Conservation (phyloP, 257 asterid genomes). For the Ilex asprella region DNA sequence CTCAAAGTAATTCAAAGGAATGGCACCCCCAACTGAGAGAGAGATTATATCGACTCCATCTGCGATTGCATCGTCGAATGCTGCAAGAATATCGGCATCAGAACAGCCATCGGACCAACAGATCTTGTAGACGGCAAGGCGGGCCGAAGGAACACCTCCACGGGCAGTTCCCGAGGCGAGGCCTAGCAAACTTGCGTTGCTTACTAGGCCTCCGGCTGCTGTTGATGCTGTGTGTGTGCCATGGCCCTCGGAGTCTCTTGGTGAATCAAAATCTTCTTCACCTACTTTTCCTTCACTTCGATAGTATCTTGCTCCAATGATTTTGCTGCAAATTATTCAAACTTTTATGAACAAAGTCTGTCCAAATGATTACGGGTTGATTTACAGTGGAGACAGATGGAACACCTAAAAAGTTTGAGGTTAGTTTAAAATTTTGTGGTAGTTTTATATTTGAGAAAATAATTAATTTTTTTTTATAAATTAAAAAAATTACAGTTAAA, state of each 20-base stretch:
- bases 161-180: constrained; percentile 45
- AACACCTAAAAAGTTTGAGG: no score
- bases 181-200: constrained; percentile 33
- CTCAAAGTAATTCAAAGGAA: constrained; percentile 21
- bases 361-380: no score
- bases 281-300: constrained; percentile 22
- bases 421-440: no score
- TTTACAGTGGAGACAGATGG: no score
- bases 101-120: constrained; percentile 51
- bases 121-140: constrained; percentile 51
- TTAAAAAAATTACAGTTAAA: no score
- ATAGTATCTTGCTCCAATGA: constrained; percentile 56
- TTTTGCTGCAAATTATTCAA: constrained; percentile 33
- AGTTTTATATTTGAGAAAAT: no score
- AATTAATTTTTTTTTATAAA: no score
- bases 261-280: constrained; percentile 3
- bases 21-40: constrained; percentile 27
- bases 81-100: constrained; percentile 40
- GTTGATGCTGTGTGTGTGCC: constrained; percentile 49
- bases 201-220: constrained; percentile 35
- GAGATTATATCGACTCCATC: constrained; percentile 40
- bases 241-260: no score
- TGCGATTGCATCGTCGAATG: constrained; percentile 39
- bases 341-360: no score
- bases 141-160: constrained; percentile 54